Evolutionary conservation across 2,329 filamentous ascomycete genomes (phyloP), one percentile per base, ranked within the genome.

Genomic region (Colletotrichum somersetense): DNA sequence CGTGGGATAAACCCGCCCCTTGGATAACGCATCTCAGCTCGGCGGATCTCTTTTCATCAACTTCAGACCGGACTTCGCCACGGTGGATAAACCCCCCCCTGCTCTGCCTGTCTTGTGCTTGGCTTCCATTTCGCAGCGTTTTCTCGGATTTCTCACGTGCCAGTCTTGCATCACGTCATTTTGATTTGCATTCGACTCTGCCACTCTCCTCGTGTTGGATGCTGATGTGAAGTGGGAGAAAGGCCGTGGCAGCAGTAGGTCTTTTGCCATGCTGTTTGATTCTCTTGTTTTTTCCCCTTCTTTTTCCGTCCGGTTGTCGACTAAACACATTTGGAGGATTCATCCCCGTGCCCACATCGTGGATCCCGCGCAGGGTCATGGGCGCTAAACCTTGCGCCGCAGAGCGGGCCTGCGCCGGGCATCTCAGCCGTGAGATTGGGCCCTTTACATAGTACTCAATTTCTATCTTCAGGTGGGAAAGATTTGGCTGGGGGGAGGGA

Each of bases 281-380:
- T 38, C 26, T 67, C 44, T 38, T 10, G 44, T n/a, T 46, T 46
- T 5, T 2, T 46, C 6, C 20, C 44, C 20, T 44, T 10, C 16
- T 11, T n/a, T 58, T 48, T 26, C 68, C 69, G 65, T 68, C 69
- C 46, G 52, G 59, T 68, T 52, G 58, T 68, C 68, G 67, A 68
- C 64, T 68, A 52, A 55, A 71, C 52, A 67, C 64, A 58, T 68
- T 63, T 58, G 62, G 62, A 62, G 44, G 44, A 71, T 53, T 58
- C 40, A 68, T 5, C 64, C 65, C 64, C 68, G 58, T 68, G 58
- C 44, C 69, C 69, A 72, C 69, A 50, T 53, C 58, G 58, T 68
- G 69, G 69, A 64, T 71, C 65, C 44, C 38, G 14, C 16, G 53
- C 65, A 68, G 69, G 69, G 69, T 72, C 65, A 68, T 58, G 69